A percentile compares a stretch with the other conserved stretches of the same genome.
phyloP scores from a whole-genome alignment of 352 stramenopile species.

The Hyaloperonospora arabidopsidis region DNA sequence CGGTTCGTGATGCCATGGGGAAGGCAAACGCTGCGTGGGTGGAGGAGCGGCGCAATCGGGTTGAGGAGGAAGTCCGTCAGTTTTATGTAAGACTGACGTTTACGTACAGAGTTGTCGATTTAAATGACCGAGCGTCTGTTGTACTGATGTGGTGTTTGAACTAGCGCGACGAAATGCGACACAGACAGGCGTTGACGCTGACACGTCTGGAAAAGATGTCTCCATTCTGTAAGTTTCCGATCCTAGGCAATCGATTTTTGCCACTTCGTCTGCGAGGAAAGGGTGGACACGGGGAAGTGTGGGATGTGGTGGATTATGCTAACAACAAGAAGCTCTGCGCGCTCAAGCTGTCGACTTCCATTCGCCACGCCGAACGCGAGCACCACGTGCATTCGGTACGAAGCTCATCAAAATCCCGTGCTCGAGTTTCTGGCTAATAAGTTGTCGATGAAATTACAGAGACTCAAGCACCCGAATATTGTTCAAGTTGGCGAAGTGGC shows the following conservation, averaged over 20 bases:
- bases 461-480: conserved; percentile 63
- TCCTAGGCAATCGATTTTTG: conserved; percentile 63
- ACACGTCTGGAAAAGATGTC: conserved; percentile 66
- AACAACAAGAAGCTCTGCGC: conserved; percentile 52
- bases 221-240: conserved; percentile 62
- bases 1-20: conserved; percentile 36
- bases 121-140: too few relatives aligned
- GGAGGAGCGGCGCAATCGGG: conserved; percentile 35
- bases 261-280: conserved; percentile 58
- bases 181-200: conserved; percentile 75
- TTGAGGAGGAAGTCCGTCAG: conserved; percentile 43
- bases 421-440: conserved; percentile 6
- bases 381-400: conserved; percentile 67
- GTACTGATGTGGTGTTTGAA: conserved; percentile 6
- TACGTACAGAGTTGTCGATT: conserved; percentile 1
- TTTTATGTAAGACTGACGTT: conserved; percentile 45
- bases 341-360: conserved; percentile 66
- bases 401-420: background rate
- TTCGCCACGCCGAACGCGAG: conserved; percentile 60
- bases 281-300: conserved; percentile 74
- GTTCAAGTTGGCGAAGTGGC: conserved; percentile 48
- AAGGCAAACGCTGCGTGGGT: conserved; percentile 50
- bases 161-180: conserved; percentile 58
- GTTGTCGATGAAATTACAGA: conserved; percentile 23
- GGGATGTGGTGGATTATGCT: conserved; percentile 71